Conservation (phyloP, 2,329 filamentous ascomycete species). For the Sclerotinia sclerotiorum region DNA sequence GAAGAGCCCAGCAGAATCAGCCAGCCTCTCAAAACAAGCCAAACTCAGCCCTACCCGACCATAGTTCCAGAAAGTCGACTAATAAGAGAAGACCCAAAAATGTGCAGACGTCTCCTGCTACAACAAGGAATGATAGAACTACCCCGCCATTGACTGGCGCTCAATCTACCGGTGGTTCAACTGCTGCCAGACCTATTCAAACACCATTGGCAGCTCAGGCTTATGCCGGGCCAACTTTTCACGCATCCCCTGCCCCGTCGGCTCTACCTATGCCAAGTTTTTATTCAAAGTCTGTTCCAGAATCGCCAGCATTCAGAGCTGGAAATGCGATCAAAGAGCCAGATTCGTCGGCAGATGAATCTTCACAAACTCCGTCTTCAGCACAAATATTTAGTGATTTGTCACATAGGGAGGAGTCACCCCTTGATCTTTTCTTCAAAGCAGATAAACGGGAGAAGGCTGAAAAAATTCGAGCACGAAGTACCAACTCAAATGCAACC, state of each 20-base stretch:
- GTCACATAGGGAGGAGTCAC: slow-evolving; percentile 65
- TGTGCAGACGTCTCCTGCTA: slow-evolving; percentile 36
- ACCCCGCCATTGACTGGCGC: slow-evolving; percentile 35
- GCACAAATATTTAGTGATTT: slow-evolving; percentile 54
- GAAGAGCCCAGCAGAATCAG: slow-evolving; percentile 31
- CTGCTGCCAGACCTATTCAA: slow-evolving; percentile 45
- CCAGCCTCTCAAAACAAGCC: slow-evolving; percentile 27
- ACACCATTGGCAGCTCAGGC: slow-evolving; percentile 43
- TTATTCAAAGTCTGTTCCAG: slow-evolving; percentile 71
- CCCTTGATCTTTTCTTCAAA: slow-evolving; percentile 86
- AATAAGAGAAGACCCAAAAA: slow-evolving; percentile 40
- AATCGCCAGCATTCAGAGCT: slow-evolving; percentile 53
- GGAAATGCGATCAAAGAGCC: slow-evolving; percentile 47
- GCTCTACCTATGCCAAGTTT: slow-evolving; percentile 90
- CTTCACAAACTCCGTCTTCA: slow-evolving; percentile 45
- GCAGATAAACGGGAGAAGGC: slow-evolving; percentile 79
- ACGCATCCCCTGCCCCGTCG: slow-evolving; percentile 89
- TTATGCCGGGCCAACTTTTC: slow-evolving; percentile 93
- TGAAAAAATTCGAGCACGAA: slow-evolving; percentile 64
- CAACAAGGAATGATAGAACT: slow-evolving; percentile 32
- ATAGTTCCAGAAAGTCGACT: slow-evolving; percentile 38
- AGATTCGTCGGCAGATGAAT: slow-evolving; percentile 42
- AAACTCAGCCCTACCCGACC: slow-evolving; percentile 30
- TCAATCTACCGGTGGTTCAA: slow-evolving; percentile 32
- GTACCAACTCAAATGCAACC: slow-evolving; percentile 52